Conservation (phyloP, 306 rosid species). For the Castanea mollissima region DNA sequence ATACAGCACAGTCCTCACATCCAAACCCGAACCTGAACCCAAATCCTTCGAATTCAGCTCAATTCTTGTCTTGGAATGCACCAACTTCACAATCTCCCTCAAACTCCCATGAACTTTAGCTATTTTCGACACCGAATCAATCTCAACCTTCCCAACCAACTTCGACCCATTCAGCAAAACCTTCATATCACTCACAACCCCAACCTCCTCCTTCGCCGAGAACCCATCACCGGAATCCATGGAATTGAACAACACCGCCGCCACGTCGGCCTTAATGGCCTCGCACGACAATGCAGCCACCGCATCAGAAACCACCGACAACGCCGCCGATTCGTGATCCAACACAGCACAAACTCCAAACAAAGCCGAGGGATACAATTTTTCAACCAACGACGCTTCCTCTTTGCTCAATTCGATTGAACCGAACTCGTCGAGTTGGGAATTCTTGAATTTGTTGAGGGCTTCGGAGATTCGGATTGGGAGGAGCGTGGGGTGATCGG, state of each 20-base stretch:
- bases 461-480: constrained; percentile 43
- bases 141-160: constrained; percentile 60
- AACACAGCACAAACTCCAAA: constrained; percentile 51
- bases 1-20: constrained; percentile 38
- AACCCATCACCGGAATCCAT: constrained; percentile 79
- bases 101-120: constrained; percentile 57
- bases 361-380: constrained; percentile 22
- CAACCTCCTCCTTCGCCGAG: constrained; percentile 71
- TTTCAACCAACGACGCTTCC: constrained; percentile 38
- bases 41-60: constrained; percentile 56
- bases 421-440: constrained; percentile 14
- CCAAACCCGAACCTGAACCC: constrained; percentile 30
- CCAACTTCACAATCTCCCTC: constrained; percentile 51
- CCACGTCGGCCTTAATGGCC: constrained; percentile 61
- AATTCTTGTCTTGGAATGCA: constrained; percentile 61
- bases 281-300: constrained; percentile 83
- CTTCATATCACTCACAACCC: constrained; percentile 70
- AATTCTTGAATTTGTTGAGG: constrained; percentile 31
- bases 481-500: constrained; percentile 26
- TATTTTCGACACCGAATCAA: constrained; percentile 35
- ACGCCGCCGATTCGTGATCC: constrained; percentile 52
- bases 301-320: constrained; percentile 49
- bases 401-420: constrained; percentile 46
- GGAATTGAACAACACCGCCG: constrained; percentile 47
- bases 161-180: constrained; percentile 78